Conservation (phyloP, 1,284 basidiomycete genomes). For the Irpex lacteus region DNA sequence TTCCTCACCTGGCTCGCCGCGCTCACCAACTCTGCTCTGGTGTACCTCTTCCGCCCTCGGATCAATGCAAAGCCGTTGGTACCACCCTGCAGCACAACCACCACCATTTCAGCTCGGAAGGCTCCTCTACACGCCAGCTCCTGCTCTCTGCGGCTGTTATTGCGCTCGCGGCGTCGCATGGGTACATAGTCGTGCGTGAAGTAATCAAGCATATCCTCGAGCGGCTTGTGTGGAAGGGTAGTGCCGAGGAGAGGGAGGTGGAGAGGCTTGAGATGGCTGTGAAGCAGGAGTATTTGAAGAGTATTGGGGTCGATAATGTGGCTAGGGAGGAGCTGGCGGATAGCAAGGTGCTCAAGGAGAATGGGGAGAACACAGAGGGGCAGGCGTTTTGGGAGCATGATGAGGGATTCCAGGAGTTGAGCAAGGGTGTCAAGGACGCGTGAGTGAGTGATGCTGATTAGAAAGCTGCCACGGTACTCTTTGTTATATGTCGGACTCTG, state of each 20-base stretch:
- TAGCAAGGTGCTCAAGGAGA: constrained; percentile 20
- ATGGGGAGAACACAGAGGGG: constrained; percentile 22
- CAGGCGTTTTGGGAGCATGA: constrained; percentile 62
- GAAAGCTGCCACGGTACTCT: background rate
- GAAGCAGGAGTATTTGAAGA: constrained; percentile 60
- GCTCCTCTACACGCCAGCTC: constrained; percentile 45
- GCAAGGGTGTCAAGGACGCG: constrained; percentile 58
- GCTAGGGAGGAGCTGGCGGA: constrained; percentile 18
- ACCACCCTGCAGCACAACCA: constrained; percentile 28
- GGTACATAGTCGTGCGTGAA: constrained; percentile 66
- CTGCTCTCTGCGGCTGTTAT: constrained; percentile 70
- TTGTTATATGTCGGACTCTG: background rate
- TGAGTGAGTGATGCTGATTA: constrained; percentile 18
- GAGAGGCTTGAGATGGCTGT: constrained; percentile 58
- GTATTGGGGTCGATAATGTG: constrained; percentile 32
- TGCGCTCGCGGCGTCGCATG: constrained; percentile 78
- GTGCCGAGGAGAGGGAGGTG: constrained; percentile 56
- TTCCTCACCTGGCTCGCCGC: constrained; percentile 87
- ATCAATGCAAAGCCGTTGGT: constrained; percentile 25
- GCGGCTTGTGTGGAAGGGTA: constrained; percentile 71
- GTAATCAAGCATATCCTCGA: constrained; percentile 73
- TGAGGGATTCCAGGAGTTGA: constrained; percentile 65
- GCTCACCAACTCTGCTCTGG: constrained; percentile 81
- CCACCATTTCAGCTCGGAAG: constrained; percentile 10
- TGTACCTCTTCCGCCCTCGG: constrained; percentile 71